A percentile compares a stretch with the other conserved stretches of the same genome.
These are phyloP conservation scores for Tulasnella sp. DNA, from an alignment of 768 basidiomycete genomes.

Conservation along the genomic window DNA sequence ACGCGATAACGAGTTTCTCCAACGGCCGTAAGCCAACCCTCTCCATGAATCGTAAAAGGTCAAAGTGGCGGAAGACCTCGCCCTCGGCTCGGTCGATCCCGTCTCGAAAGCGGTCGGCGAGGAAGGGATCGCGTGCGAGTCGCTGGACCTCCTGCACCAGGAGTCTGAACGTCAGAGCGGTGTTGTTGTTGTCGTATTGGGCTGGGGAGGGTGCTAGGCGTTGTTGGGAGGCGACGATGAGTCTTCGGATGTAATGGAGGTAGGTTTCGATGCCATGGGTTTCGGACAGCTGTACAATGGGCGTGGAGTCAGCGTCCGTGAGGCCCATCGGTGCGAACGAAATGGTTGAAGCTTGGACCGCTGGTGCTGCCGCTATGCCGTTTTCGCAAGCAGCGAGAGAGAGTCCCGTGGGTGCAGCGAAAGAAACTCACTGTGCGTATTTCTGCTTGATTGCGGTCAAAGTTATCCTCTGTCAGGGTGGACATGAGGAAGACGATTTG, in stretches of 20 bases:
- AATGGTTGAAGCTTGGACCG: background rate
- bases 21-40: constrained; percentile 69
- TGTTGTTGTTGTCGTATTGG: constrained; percentile 54
- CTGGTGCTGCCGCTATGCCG: too few species aligned
- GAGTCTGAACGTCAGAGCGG: constrained; percentile 69
- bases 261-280: constrained; percentile 96
- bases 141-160: constrained; percentile 82
- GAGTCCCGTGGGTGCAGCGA: background rate
- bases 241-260: constrained; percentile 92
- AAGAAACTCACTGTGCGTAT: constrained; percentile 72
- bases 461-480: constrained; percentile 94
- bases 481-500: constrained; percentile 97
- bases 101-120: constrained; percentile 83
- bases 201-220: constrained; percentile 48
- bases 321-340: background rate
- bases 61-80: constrained; percentile 71
- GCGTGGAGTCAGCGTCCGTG: constrained; percentile 12
- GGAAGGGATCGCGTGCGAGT: constrained; percentile 79
- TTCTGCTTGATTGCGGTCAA: constrained; percentile 85
- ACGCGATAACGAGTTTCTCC: constrained; percentile 65
- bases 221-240: constrained; percentile 78
- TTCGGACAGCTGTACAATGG: constrained; percentile 65
- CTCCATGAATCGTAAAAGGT: constrained; percentile 72
- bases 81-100: constrained; percentile 82
- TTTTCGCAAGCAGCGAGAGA: constrained; percentile 6